Evolutionary conservation across 1,284 basidiomycete genomes (phyloP), one percentile per base, ranked within the genome.

Genomic region (Earliella scabrosa): DNA sequence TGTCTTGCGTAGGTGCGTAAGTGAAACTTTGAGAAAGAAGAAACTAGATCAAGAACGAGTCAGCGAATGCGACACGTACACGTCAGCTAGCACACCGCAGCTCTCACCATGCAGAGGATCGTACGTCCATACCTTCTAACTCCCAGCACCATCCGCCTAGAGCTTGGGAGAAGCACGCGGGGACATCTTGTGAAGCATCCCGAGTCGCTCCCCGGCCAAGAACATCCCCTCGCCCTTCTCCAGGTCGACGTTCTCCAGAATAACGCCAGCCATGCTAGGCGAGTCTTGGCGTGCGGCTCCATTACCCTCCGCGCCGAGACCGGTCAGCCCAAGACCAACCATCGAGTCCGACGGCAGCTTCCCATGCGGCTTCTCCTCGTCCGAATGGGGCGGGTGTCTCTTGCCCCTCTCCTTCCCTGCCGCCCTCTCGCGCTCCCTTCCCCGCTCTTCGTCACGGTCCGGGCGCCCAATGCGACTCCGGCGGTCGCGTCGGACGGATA

Each of bases 401-500:
- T 45, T 53, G 39, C 14, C 13, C 29, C 13, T 31, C 29, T 13
- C 29, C 13, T 13, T 13, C 13, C 29, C 58, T 36, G 41, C 46
- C 44, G 36, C 64, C 47, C 39, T 35, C 53, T 58, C 56, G 26
- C 58, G 50, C 47, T 39, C 61, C 27, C 44, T 49, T 43, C 53
- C 56, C 23, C 47, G 54, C 56, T 36, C 48, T 9, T 29, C 50
- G 26, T n/a, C n/a, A n/a, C n/a, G n/a, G n/a, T 53, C 58, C 29
- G 54, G 45, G 54, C 55, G 58, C 31, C 38, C 21, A 39, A 60
- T 58, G 2, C 60, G 49, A 3, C 63, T 54, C 8, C 63, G 56
- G 1, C 58, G 57, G 34, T 68, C 64, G 21, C 86, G 49, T 16
- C 59, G 57, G 14, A 54, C 59, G 3, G 53, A 48, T 43, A 61